Conservation (phyloP, 805 yeast genomes). For the Teunomyces stri region DNA sequence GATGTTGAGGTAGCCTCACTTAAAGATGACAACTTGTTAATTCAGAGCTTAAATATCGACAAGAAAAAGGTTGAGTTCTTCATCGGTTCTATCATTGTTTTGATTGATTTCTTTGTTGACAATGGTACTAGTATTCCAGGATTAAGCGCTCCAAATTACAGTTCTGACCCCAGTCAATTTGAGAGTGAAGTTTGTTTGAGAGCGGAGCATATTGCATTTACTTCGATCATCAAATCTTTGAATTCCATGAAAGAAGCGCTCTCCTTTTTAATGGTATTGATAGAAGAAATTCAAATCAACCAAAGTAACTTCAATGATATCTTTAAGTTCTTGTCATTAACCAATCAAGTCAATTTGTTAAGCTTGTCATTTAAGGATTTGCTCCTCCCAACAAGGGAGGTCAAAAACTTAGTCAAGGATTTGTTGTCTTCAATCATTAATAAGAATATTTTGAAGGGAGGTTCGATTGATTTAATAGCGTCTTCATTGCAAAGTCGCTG, state of each 20-base stretch:
- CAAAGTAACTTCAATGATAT: conserved; percentile 55
- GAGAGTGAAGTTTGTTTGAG: conserved; percentile 71
- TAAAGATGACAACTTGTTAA: conserved; percentile 45
- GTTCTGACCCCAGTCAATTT: conserved; percentile 46
- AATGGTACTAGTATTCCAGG: conserved; percentile 64
- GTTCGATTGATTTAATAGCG: conserved; percentile 87
- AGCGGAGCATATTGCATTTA: conserved; percentile 88
- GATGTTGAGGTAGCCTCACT: conserved; percentile 34
- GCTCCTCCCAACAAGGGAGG: conserved; percentile 65
- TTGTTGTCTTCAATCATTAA: conserved; percentile 85
- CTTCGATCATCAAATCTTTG: conserved; percentile 70
- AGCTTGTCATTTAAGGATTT: conserved; percentile 70
- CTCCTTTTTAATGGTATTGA: conserved; percentile 77
- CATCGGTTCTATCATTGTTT: conserved; percentile 65
- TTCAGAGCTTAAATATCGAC: conserved; percentile 43
- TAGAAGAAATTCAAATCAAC: conserved; percentile 61
- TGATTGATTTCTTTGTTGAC: conserved; percentile 66
- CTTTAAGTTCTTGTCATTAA: conserved; percentile 63
- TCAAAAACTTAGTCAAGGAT: conserved; percentile 72
- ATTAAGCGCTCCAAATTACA: conserved; percentile 54
- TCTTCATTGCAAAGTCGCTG: conserved; percentile 86
- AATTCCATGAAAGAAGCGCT: conserved; percentile 84
- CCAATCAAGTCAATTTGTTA: conserved; percentile 66
- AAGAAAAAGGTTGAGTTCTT: conserved; percentile 62
- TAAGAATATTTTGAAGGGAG: conserved; percentile 86